Evolutionary conservation across 805 yeast genomes (phyloP).

Genomic region (Saturnispora diversa): DNA sequence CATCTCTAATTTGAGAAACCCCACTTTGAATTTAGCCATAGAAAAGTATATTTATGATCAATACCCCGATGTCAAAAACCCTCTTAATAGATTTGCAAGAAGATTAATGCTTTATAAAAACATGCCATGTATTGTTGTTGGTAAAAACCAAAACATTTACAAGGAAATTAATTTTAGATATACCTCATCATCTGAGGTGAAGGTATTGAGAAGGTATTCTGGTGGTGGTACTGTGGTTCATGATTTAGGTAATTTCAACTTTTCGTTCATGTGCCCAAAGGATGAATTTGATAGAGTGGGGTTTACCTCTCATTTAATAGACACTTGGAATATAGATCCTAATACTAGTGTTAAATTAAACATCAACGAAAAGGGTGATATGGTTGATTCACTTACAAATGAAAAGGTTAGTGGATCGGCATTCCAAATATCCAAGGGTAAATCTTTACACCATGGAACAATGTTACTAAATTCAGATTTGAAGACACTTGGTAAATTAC

Average conservation of each 20-base stretch:
- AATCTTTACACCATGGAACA: conserved; percentile 92
- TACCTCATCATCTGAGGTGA: conserved; percentile 43
- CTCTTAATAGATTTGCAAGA: conserved; percentile 29
- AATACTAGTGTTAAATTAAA: conserved; percentile 23
- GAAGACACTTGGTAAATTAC: conserved; percentile 47
- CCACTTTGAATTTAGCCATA: conserved; percentile 68
- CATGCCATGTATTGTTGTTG: conserved; percentile 82
- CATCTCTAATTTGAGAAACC: conserved; percentile 52
- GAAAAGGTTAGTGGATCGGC: conserved; percentile 89
- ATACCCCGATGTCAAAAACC: conserved; percentile 40
- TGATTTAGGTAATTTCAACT: conserved; percentile 82
- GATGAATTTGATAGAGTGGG: conserved; percentile 49
- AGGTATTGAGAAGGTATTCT: conserved; percentile 67
- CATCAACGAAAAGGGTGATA: conserved; percentile 76
- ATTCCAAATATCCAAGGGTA: conserved; percentile 71
- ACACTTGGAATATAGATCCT: conserved; percentile 19
- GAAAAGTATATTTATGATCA: conserved; percentile 70
- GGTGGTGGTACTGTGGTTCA: conserved; percentile 99
- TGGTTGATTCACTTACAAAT: conserved; percentile 38
- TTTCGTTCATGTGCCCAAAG: conserved; percentile 64
- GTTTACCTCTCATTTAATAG: conserved; percentile 33
- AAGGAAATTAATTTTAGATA: conserved; percentile 64
- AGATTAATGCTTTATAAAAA: conserved; percentile 70
- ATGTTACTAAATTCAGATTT: conserved; percentile 71
- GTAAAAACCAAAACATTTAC: conserved; percentile 95